These are phyloP conservation scores for Saccharomyces paradoxus DNA, from an alignment of 805 yeast species.

Conservation along the genomic window DNA sequence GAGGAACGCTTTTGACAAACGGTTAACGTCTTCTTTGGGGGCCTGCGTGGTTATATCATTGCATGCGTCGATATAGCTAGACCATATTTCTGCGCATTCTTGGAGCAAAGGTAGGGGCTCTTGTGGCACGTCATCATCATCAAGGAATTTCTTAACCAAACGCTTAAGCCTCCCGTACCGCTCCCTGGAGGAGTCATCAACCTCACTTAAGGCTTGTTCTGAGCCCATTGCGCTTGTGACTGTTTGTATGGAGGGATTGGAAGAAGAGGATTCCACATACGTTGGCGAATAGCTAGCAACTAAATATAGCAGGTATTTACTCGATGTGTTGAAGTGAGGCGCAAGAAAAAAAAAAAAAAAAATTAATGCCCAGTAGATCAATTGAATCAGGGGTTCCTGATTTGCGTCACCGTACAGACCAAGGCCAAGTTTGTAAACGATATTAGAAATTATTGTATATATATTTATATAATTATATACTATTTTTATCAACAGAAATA, in stretches of 20 bases:
- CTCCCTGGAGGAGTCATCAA: background rate
- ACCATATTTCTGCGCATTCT: background rate
- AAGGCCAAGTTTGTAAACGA: background rate
- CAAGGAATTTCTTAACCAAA: background rate
- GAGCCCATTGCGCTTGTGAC: background rate
- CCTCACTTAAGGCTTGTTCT: background rate
- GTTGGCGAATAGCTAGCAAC: background rate
- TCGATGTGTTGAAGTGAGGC: background rate
- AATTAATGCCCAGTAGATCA: background rate
- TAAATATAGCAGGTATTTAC: background rate
- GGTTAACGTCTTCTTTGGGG: background rate
- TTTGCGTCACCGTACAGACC: background rate
- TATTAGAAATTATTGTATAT: background rate
- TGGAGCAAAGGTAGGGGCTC: background rate
- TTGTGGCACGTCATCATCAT: background rate
- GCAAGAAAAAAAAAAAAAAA: background rate
- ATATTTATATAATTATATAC: background rate
- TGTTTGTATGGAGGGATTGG: background rate
- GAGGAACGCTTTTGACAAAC: background rate
- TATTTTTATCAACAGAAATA: background rate
- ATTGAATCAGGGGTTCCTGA: background rate
- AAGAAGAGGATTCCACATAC: background rate
- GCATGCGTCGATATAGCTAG: background rate
- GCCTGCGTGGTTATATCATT: background rate
- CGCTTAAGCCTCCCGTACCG: background rate